Percentiles rank a stretch among this genome's conserved stretches.
Evolutionary conservation across 2,329 filamentous ascomycete species (phyloP).

Genomic region (Fusarium camptoceras): DNA sequence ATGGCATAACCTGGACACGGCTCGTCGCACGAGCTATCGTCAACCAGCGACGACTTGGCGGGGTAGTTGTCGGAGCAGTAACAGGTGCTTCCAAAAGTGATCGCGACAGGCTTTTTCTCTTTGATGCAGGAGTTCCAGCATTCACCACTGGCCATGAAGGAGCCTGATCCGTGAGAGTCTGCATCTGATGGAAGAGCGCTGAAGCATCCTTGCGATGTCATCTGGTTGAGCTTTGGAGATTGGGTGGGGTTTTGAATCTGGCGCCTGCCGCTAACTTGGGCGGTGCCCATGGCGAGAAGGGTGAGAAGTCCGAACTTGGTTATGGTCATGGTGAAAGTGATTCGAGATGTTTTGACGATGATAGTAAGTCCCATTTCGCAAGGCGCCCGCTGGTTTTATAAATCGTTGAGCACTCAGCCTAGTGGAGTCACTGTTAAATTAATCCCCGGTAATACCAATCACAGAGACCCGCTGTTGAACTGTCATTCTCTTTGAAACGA

Average conservation of each 20-base stretch:
- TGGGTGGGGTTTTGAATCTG: constrained; percentile 52
- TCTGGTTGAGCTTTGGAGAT: background rate
- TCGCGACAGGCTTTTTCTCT: background rate
- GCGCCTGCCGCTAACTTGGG: background rate
- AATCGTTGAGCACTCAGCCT: background rate
- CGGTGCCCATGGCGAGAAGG: background rate
- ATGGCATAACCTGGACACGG: constrained; percentile 20
- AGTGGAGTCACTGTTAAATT: constrained; percentile 6
- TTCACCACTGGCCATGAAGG: background rate
- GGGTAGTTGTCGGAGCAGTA: constrained; percentile 35
- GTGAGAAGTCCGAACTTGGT: background rate
- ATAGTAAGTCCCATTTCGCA: too few relatives aligned
- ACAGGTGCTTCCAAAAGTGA: constrained; percentile 7
- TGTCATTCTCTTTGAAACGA: constrained; percentile 6
- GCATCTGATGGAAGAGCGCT: constrained; percentile 1
- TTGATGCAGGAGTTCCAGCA: constrained; percentile 1
- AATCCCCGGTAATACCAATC: background rate
- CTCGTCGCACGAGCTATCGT: constrained; percentile 28
- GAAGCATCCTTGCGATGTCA: constrained; percentile 36
- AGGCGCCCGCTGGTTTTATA: background rate
- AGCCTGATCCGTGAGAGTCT: background rate
- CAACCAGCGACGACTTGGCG: background rate
- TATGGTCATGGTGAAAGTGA: background rate
- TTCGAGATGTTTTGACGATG: background rate
- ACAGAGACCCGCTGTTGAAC: background rate